A percentile compares a stretch with the other conserved stretches of the same genome.
Evolutionary conservation across 495 filamentous ascomycete species (phyloP).

Genomic region (Daldinia concentrica): DNA sequence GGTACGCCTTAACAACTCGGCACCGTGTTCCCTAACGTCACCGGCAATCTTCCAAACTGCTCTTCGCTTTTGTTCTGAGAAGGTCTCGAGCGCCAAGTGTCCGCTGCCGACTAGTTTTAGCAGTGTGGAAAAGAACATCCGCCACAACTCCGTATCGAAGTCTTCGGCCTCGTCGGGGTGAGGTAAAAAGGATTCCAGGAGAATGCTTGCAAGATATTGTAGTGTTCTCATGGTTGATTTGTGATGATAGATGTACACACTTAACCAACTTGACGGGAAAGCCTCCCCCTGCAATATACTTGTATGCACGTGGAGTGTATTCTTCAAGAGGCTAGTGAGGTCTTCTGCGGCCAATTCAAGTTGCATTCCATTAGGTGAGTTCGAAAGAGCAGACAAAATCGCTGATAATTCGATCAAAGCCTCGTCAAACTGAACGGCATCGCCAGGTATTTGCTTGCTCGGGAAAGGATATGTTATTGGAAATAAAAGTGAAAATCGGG

Average conservation of each 20-base stretch:
- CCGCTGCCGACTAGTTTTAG: constrained; percentile 89
- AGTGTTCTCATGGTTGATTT: constrained; percentile 87
- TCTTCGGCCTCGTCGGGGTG: constrained; percentile 89
- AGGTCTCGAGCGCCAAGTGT: constrained; percentile 90
- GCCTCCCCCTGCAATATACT: constrained; percentile 90
- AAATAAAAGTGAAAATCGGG: constrained; percentile 84
- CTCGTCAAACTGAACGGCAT: constrained; percentile 79
- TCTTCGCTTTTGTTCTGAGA: constrained; percentile 93
- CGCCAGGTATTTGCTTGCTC: constrained; percentile 66
- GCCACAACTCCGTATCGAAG: constrained; percentile 95
- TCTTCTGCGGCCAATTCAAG: constrained; percentile 78
- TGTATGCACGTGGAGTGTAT: constrained; percentile 81
- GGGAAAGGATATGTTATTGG: constrained; percentile 92
- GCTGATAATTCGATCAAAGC: constrained; percentile 88
- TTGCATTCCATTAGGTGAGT: constrained; percentile 71
- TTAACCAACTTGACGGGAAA: constrained; percentile 90
- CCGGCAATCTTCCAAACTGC: constrained; percentile 99
- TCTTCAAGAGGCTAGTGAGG: constrained; percentile 75
- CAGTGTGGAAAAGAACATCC: constrained; percentile 87
- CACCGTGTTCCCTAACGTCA: constrained; percentile 92
- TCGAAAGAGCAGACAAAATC: constrained; percentile 81
- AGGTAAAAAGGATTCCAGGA: constrained; percentile 82
- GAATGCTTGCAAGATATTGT: constrained; percentile 80
- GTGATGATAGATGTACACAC: constrained; percentile 93
- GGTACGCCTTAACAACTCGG: constrained; percentile 79